Evolutionary conservation across 2,329 filamentous ascomycete genomes (phyloP).

Genomic region (Alternaria sp.): DNA sequence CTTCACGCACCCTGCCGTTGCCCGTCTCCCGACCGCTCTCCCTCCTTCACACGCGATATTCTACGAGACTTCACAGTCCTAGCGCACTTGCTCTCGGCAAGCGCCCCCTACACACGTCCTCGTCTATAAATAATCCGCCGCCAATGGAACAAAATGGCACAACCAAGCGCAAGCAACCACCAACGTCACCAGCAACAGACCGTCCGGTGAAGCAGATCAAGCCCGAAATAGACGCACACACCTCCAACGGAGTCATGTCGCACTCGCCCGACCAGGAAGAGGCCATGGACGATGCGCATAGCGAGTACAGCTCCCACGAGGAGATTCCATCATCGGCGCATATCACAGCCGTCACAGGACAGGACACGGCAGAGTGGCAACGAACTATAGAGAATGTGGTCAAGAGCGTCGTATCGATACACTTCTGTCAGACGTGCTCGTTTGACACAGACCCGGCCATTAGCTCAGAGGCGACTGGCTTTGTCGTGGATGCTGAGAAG

Average conservation of each 20-base stretch:
- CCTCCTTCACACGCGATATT: conserved; percentile 6
- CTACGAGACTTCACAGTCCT: conserved; percentile 2
- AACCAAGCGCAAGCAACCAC: conserved; percentile 66
- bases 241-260: conserved; percentile 42
- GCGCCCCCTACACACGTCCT: conserved; percentile 12
- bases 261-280: conserved; percentile 36
- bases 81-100: conserved; percentile 18
- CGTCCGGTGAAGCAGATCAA: conserved; percentile 66
- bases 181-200: conserved; percentile 56
- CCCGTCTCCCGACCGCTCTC: conserved; percentile 18
- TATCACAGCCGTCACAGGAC: conserved; percentile 56
- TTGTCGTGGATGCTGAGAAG: conserved; percentile 93
- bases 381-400: conserved; percentile 94
- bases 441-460: conserved; percentile 97
- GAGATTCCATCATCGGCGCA: conserved; percentile 40
- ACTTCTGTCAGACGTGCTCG: conserved; percentile 96
- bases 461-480: conserved; percentile 95
- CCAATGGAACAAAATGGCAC: conserved; percentile 61
- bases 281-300: conserved; percentile 45
- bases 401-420: conserved; percentile 95
- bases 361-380: conserved; percentile 89
- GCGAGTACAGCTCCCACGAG: conserved; percentile 54
- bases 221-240: conserved; percentile 56
- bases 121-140: conserved; percentile 18
- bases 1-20: conserved; percentile 15